Base-by-base conservation (phyloP, 2,329 filamentous ascomycete species). In the Sarocladium oryzae region DNA sequence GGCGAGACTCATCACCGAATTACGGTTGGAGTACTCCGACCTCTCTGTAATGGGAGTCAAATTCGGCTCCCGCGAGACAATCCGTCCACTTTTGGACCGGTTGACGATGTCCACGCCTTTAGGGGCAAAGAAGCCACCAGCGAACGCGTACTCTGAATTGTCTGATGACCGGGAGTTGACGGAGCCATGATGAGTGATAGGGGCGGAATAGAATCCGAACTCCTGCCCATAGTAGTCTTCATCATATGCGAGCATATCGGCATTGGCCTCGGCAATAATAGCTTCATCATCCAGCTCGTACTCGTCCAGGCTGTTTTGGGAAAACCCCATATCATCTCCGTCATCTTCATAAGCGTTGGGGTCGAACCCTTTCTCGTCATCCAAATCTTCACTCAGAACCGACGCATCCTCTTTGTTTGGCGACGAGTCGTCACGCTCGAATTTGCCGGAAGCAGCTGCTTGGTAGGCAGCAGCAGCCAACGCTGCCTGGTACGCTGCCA, bases 41-140 rank as follows among this genome's bases (percentile, higher is more conserved):
- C 91, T 82, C 66, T 97, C 93, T 0, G 92, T 97, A 60, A 99
- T 97, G 5, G 93, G 93, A 1, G 93, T 97, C 45, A 99, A 72
- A 60, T 93, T 96, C 1, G 93, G 92, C 64, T 96, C 92, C 36
- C 86, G 82, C 18, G 88, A 87, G 26, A 85, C 81, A 49, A 84
- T 76, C 13, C 84, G 82, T 18, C 88, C 90, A 56, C 87, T 93
- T 51, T 82, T 82, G 55, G 77, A 85, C 32, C 89, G 81, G 53
- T 84, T 78, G 16, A 49, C 46, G 15, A 85, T 59, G 13, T 51
- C 52, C 48, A 57, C 55, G 2, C 85, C 85, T 18, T 85, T 82
- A 1, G 87, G 82, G 1, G 89, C 89, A 62, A 97, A 97, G 68
- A 89, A 96, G 18, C 93, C 93, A 24, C 93, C 93, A 58, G 61